Percentiles rank a stretch among this genome's conserved stretches.
phyloP scores from a whole-genome alignment of 2,329 filamentous ascomycete genomes.

The Hypoxylon sp. region DNA sequence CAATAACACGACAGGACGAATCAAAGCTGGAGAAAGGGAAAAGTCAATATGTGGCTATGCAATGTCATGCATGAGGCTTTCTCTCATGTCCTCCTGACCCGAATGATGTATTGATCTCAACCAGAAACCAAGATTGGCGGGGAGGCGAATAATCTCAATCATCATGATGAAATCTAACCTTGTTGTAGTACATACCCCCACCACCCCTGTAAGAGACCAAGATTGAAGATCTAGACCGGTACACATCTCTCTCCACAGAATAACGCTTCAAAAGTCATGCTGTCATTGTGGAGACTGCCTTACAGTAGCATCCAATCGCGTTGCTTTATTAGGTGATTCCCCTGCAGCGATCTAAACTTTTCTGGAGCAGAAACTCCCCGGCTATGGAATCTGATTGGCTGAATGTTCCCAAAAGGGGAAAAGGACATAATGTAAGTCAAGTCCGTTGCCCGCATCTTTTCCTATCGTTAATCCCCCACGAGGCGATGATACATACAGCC shows the following conservation, averaged over 20 bases:
- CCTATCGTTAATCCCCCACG: slow-evolving; percentile 10
- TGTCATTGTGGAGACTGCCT: slow-evolving; percentile 31
- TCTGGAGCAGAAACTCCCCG: slow-evolving; percentile 14
- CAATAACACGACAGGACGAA: background rate
- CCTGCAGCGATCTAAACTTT: slow-evolving; percentile 27
- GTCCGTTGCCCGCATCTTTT: slow-evolving; percentile 5
- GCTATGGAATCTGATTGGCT: slow-evolving; percentile 16
- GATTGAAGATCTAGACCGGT: background rate
- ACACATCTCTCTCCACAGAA: slow-evolving; percentile 29
- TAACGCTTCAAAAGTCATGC: slow-evolving; percentile 35
- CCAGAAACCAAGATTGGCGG: slow-evolving; percentile 17
- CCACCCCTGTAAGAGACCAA: slow-evolving; percentile 3
- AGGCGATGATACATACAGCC: slow-evolving; percentile 8
- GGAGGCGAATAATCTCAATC: slow-evolving; percentile 27
- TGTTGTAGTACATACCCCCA: slow-evolving; percentile 2
- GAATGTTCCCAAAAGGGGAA: slow-evolving; percentile 26
- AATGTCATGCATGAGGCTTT: slow-evolving; percentile 18
- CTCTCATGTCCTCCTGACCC: slow-evolving; percentile 5
- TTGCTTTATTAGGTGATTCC: slow-evolving; percentile 4
- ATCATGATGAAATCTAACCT: slow-evolving; percentile 23
- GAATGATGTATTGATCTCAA: slow-evolving; percentile 10
- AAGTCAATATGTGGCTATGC: slow-evolving; percentile 14
- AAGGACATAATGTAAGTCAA: slow-evolving; percentile 24
- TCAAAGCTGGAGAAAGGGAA: no score
- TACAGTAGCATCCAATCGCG: slow-evolving; percentile 18